Evolutionary conservation across 352 stramenopile species (phyloP).

Genomic region (Pythium dissimile): DNA sequence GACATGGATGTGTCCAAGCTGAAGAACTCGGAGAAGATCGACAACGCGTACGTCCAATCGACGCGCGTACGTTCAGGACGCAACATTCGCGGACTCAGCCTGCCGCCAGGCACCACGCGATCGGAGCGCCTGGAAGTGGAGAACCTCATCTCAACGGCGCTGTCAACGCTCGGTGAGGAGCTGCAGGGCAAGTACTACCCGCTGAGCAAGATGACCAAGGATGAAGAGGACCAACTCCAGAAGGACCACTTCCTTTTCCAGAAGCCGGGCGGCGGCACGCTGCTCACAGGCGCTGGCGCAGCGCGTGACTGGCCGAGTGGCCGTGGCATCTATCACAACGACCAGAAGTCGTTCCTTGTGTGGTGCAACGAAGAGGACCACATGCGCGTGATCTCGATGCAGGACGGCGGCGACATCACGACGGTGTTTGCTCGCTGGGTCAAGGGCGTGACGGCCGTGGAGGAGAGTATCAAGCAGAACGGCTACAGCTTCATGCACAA

Average conservation of each 20-base stretch:
- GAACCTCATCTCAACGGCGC: constrained; percentile 74
- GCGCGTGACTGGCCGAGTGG: constrained; percentile 92
- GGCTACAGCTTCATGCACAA: constrained; percentile 87
- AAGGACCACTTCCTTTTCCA: constrained; percentile 92
- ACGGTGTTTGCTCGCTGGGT: constrained; percentile 88
- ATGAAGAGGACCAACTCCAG: constrained; percentile 90
- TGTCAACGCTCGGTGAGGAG: constrained; percentile 64
- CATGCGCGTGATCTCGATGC: constrained; percentile 89
- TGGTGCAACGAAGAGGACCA: constrained; percentile 91
- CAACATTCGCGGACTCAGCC: constrained; percentile 85
- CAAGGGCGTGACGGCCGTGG: constrained; percentile 72
- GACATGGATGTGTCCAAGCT: constrained; percentile 84
- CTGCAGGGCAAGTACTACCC: constrained; percentile 87
- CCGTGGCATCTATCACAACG: constrained; percentile 92
- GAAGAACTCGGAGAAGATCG: constrained; percentile 58
- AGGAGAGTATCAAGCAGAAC: constrained; percentile 73
- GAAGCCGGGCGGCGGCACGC: constrained; percentile 86
- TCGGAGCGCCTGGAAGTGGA: constrained; percentile 83
- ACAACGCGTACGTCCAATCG: constrained; percentile 86
- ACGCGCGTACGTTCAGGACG: constrained; percentile 90
- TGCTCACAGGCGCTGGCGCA: constrained; percentile 81
- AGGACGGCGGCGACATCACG: constrained; percentile 89
- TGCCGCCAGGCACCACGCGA: constrained; percentile 86
- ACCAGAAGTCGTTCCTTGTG: constrained; percentile 88
- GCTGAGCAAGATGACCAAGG: constrained; percentile 88